Evolutionary conservation across 352 stramenopile species (phyloP).

Genomic region (Pythium brachiatum): DNA sequence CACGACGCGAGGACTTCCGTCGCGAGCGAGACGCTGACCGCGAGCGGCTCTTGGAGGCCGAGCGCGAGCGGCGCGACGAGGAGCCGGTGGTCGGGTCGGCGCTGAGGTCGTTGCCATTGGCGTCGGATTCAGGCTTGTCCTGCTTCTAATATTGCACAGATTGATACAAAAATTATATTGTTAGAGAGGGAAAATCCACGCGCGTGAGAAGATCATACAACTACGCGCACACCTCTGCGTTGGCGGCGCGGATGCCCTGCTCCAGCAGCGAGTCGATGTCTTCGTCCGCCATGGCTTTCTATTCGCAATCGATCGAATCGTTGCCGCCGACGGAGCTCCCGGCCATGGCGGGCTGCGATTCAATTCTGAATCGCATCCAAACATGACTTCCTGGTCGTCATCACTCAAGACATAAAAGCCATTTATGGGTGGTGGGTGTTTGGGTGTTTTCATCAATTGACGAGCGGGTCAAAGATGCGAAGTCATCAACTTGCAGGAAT

Average conservation of each 20-base stretch:
- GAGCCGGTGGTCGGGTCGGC: background rate
- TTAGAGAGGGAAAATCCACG: constrained; percentile 8
- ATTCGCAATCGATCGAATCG: constrained; percentile 1
- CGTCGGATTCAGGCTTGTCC: constrained; percentile 8
- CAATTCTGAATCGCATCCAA: constrained; percentile 3
- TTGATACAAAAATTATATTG: constrained; percentile 1
- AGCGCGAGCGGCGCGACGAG: constrained; percentile 9
- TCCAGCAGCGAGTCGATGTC: constrained; percentile 84
- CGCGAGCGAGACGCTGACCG: constrained; percentile 18
- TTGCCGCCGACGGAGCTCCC: constrained; percentile 1
- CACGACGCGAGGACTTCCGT: constrained; percentile 19
- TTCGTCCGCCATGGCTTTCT: constrained; percentile 44
- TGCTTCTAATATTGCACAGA: constrained; percentile 26
- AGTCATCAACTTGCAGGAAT: background rate
- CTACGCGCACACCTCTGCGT: constrained; percentile 35
- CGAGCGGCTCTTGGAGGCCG: constrained; percentile 10
- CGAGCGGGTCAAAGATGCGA: constrained; percentile 1
- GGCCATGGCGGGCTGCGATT: constrained; percentile 6
- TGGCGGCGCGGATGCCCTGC: constrained; percentile 57
- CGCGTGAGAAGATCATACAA: background rate
- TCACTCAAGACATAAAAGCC: background rate
- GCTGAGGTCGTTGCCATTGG: background rate
- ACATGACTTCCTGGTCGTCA: constrained; percentile 16
- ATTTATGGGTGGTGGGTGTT: background rate
- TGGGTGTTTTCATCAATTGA: background rate